Evolutionary conservation across 768 basidiomycete genomes (phyloP).

Genomic region (Russula foetens): DNA sequence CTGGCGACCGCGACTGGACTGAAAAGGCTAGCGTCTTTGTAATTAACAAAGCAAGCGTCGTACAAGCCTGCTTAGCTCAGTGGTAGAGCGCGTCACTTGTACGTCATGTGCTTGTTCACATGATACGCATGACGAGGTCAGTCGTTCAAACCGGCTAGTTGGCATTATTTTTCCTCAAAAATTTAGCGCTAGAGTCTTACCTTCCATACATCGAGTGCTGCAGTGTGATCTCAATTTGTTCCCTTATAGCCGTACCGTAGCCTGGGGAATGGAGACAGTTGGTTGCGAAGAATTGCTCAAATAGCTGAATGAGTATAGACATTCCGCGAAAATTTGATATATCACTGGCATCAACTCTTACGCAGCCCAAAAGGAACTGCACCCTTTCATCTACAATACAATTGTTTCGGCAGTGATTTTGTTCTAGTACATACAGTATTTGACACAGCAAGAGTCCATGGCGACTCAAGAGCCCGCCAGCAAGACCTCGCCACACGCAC

Average conservation of each 20-base stretch:
- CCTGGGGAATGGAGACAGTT: no score
- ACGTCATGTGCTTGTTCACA: not conserved
- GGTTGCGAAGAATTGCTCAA: no score
- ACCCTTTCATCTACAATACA: not conserved
- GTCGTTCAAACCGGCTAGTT: conserved; percentile 21
- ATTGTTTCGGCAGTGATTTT: not conserved
- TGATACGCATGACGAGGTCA: conserved; percentile 17
- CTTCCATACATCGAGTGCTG: no score
- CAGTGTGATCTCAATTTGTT: no score
- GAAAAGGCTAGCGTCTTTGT: no score
- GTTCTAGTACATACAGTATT: not conserved
- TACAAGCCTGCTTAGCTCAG: conserved; percentile 24
- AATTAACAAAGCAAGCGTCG: not conserved
- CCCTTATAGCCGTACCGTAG: no score
- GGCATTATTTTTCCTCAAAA: conserved; percentile 14
- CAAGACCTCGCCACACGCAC: not conserved
- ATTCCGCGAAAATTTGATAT: no score
- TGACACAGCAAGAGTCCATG: not conserved
- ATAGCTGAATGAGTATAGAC: no score
- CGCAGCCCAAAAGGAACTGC: no score
- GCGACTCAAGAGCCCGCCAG: not conserved
- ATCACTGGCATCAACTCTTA: no score
- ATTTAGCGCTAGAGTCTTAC: no score
- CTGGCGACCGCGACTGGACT: no score
- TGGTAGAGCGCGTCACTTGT: conserved; percentile 27